Evolutionary conservation across 257 asterid genomes (phyloP).

Genomic region (Plectranthus barbatus): DNA sequence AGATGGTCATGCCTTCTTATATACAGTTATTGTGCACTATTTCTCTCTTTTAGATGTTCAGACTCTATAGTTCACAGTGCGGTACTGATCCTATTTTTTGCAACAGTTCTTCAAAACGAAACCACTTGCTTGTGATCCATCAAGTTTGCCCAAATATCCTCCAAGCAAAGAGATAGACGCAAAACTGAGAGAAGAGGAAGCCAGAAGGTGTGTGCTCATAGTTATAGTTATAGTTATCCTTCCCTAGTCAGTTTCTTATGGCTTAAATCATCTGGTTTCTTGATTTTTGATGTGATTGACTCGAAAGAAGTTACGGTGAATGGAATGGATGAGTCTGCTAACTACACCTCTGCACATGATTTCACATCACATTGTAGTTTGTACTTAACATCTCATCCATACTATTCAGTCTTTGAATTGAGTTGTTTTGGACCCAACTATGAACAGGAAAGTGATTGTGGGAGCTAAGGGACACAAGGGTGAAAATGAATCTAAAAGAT

Average conservation of each 20-base stretch:
- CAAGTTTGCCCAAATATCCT: conserved; percentile 77
- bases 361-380: no score
- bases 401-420: conserved; percentile 2
- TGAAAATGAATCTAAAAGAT: conserved; percentile 35
- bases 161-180: conserved; percentile 98
- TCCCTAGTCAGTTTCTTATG: background rate
- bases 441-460: conserved; percentile 40
- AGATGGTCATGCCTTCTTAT: background rate
- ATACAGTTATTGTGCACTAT: background rate
- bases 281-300: background rate
- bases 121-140: conserved; percentile 80
- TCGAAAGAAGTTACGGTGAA: no score
- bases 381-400: no score
- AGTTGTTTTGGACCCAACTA: conserved; percentile 8
- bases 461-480: conserved; percentile 37
- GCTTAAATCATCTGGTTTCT: background rate
- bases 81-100: conserved; percentile 6
- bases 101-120: conserved; percentile 61
- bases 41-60: background rate
- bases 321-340: no score
- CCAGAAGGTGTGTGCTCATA: conserved; percentile 46
- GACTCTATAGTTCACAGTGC: background rate
- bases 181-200: conserved; percentile 81
- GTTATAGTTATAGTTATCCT: no score
- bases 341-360: no score